phyloP scores from a whole-genome alignment of 2,329 filamentous ascomycete genomes.

The Paecilomyces fulvus region DNA sequence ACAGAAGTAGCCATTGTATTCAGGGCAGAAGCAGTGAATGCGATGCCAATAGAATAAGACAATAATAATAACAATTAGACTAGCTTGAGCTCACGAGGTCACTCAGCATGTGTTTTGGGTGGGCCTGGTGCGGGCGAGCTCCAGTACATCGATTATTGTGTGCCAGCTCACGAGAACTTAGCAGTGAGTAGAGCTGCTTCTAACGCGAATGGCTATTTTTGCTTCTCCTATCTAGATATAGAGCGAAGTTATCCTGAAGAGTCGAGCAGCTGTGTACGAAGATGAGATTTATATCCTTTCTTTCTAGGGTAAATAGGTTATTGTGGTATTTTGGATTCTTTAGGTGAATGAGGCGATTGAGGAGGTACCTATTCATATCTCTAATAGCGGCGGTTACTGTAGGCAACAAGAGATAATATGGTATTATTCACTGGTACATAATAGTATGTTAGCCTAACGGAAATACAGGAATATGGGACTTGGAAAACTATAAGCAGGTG shows the following conservation, averaged over 20 bases:
- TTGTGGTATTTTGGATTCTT: background rate
- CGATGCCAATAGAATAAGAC: background rate
- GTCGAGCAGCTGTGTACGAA: background rate
- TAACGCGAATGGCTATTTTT: background rate
- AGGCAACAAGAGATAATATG: background rate
- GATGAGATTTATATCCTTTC: background rate
- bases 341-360: background rate
- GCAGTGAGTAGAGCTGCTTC: background rate
- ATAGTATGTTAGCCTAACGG: background rate
- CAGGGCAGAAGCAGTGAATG: background rate
- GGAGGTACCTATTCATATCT: background rate
- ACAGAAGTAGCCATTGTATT: background rate
- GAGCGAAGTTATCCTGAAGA: background rate
- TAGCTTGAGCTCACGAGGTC: background rate
- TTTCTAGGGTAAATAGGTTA: background rate
- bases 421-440: background rate
- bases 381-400: background rate
- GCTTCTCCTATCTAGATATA: background rate
- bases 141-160: background rate
- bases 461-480: background rate
- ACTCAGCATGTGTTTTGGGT: background rate
- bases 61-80: background rate
- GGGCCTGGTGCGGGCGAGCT: background rate
- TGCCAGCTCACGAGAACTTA: background rate
- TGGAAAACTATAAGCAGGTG: background rate